These are phyloP conservation scores for Heterobasidion parviporum DNA, from an alignment of 1,284 basidiomycete genomes.

Conservation along the genomic window DNA sequence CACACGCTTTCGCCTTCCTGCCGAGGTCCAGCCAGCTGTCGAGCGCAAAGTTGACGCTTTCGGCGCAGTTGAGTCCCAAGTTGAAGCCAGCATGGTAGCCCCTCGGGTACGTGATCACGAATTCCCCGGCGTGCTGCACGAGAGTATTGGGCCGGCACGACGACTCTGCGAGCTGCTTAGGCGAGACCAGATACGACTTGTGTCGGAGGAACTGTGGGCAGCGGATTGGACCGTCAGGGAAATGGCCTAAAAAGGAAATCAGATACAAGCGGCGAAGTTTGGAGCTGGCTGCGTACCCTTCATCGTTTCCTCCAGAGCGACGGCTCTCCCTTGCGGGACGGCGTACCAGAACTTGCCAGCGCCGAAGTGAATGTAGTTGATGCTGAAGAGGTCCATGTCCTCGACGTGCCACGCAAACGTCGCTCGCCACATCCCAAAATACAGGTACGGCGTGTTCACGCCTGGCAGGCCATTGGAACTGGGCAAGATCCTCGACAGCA, in stretches of 20 bases:
- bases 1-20: constrained; percentile 72
- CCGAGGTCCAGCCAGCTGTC: constrained; percentile 93
- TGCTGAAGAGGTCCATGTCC: constrained; percentile 95
- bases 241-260: constrained; percentile 53
- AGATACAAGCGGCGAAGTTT: background rate
- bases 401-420: constrained; percentile 99
- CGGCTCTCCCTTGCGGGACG: constrained; percentile 79
- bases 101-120: constrained; percentile 91
- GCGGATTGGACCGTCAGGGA: constrained; percentile 74
- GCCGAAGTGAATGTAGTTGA: constrained; percentile 99
- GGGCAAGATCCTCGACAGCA: constrained; percentile 77
- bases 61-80: constrained; percentile 94
- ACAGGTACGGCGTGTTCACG: constrained; percentile 96
- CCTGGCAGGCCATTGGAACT: constrained; percentile 75
- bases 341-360: constrained; percentile 98
- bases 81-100: constrained; percentile 98
- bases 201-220: constrained; percentile 95
- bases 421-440: constrained; percentile 99
- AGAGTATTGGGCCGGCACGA: constrained; percentile 83
- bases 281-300: constrained; percentile 38
- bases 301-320: constrained; percentile 76
- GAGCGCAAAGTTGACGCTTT: constrained; percentile 96
- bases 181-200: constrained; percentile 94
- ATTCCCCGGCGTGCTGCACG: constrained; percentile 89
- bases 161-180: constrained; percentile 71